Conservation (phyloP, 108 stramenopile genomes). For the Cyclostephanos tholiformis region DNA sequence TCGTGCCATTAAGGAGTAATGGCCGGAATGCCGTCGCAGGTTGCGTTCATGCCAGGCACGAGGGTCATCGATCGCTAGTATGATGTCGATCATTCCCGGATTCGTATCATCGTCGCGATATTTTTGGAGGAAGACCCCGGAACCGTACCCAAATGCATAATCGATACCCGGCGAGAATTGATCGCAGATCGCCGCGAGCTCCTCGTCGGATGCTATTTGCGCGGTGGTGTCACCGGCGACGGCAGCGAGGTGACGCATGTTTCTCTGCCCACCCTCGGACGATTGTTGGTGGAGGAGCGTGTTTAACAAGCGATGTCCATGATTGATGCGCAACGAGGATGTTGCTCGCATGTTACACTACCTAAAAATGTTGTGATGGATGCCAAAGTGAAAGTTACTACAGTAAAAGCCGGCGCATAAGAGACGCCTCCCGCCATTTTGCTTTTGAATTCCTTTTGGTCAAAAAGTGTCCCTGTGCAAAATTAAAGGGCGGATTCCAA, state of each 20-base stretch:
- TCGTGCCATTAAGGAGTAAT: conserved; percentile 60
- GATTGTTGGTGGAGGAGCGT: background rate
- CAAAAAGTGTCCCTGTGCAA: no score
- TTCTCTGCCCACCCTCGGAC: background rate
- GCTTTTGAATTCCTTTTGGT: no score
- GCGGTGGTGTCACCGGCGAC: conserved; percentile 2
- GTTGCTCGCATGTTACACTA: background rate
- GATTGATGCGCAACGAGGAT: background rate
- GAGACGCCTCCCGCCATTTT: no score
- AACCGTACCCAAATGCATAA: conserved; percentile 85
- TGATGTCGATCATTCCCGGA: conserved; percentile 74
- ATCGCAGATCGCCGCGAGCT: conserved; percentile 43
- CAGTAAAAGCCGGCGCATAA: no score
- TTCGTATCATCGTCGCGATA: conserved; percentile 10
- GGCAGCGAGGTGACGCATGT: background rate
- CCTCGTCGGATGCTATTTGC: conserved; percentile 41
- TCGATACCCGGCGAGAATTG: conserved; percentile 64
- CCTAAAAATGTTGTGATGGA: no score
- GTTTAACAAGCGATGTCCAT: background rate
- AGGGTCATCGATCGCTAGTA: conserved; percentile 66
- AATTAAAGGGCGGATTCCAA: no score
- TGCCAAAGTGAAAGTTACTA: no score
- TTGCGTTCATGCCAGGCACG: conserved; percentile 67
- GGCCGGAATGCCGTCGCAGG: conserved; percentile 56
- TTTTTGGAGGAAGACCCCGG: conserved; percentile 79